phyloP scores from a whole-genome alignment of 164 flowering plant genomes.

The Vitis cinerea region DNA sequence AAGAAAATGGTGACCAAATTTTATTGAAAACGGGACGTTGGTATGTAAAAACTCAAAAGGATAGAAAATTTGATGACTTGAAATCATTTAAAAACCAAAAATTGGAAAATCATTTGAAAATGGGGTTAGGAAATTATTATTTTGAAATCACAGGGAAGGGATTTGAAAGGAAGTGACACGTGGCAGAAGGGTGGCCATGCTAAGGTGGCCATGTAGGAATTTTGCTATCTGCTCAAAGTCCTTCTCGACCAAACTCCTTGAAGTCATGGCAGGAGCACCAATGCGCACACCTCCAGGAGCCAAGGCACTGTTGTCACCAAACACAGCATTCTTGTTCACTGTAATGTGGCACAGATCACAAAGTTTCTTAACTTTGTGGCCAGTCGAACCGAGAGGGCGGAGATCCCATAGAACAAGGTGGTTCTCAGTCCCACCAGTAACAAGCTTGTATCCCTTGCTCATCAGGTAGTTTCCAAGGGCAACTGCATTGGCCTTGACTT shows the following conservation, averaged over 20 bases:
- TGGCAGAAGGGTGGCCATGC: too few species aligned
- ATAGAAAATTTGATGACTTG: too few species aligned
- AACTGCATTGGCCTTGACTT: slow-evolving; percentile 97
- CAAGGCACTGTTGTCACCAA: slow-evolving; percentile 98
- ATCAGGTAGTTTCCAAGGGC: slow-evolving; percentile 91
- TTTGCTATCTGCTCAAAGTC: slow-evolving; percentile 97
- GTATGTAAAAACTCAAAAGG: too few species aligned
- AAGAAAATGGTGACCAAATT: too few species aligned
- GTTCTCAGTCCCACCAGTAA: slow-evolving; percentile 96
- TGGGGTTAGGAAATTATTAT: too few species aligned
- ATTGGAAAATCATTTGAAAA: too few species aligned
- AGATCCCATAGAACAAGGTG: slow-evolving; percentile 99
- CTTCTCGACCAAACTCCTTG: slow-evolving; percentile 95
- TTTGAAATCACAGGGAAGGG: too few species aligned
- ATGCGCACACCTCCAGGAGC: slow-evolving; percentile 97
- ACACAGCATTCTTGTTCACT: slow-evolving; percentile 96
- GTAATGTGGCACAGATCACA: slow-evolving; percentile 92
- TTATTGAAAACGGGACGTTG: too few species aligned
- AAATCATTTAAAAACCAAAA: too few species aligned
- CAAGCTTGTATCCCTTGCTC: slow-evolving; percentile 90
- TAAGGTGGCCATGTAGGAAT: slow-evolving; percentile 59
- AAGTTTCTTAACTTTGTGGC: slow-evolving; percentile 94
- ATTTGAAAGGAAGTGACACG: too few species aligned
- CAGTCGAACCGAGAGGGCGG: slow-evolving; percentile 98
- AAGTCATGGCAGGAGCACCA: slow-evolving; percentile 99